Base-by-base conservation (phyloP, 116 monocot species). In the Dioscorea cayenensis region DNA sequence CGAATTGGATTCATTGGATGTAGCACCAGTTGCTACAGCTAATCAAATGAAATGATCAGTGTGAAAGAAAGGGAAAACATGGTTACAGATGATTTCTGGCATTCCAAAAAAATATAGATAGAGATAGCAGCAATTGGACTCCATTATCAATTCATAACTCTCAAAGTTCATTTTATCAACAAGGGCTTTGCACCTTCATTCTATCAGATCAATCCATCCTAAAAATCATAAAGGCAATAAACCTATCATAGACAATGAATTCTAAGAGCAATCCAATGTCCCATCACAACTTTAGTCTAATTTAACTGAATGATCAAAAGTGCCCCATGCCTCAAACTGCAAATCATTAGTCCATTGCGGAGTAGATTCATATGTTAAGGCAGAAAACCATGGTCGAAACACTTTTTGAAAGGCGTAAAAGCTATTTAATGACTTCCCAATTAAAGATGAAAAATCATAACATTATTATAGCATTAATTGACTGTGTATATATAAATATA, bases 21-120 rank as follows among this genome's bases (percentile, higher is more conserved):
- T 76, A 63, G 72, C 59, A 66, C 64, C 77, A 61, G 81, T 68
- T 51, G 68, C 83, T 89, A 80, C 21, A 69, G 49, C 51, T 67
- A 6, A 43, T 43, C 43, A 43, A 43, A 43, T 43, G 43, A 43
- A 12, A 43, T 43, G 43, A 43, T 43, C 8, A 43, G 1, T 43
- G 20, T 14, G 14, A 73, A 77, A 68, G 1, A 66, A 50, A 7
- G 52, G 22, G 36, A 17, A 5, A 50, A 27, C 28, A 25, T 18
- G 32, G 8, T 68, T 49, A 66, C 20, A 23, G 38, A 63, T 29
- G 14, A 28, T 6, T 35, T 68, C 5, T 27, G 7, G 48, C 51
- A 23, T 60, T 16, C 11, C 21, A 36, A 71, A 60, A 6, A 36
- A 60, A 43, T 6, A 43, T 6, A 43, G 7, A 43, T 3, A 43